Base-by-base conservation (phyloP, 2,329 filamentous ascomycete species). In the Colletotrichum neosansevieriae region DNA sequence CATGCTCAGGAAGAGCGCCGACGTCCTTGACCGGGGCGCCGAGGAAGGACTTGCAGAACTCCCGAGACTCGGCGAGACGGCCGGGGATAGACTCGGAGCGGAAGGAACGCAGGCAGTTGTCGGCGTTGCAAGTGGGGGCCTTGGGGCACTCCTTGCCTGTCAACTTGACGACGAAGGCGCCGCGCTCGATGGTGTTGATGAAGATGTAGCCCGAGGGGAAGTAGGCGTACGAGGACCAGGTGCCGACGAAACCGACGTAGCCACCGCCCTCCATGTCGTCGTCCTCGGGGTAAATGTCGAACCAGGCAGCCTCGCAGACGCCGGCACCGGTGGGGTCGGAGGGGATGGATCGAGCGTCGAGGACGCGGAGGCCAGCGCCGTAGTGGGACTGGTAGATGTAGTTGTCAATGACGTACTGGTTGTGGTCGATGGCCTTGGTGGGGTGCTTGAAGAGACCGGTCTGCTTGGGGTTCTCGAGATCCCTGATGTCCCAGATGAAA, bases 131-230 rank as follows among this genome's bases (percentile, higher is more conserved):
- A 21, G 68, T 61, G 32, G 59, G 69, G n/a, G 63, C 49, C 57
- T 69, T 69, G 45, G 71, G 64, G 57, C 63, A 71, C 13, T 71
- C 65, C 64, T 61, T 56, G 49, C 61, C 50, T 24, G 66, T 73
- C 69, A 73, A 71, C 77, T 84, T 86, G 11, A 86, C 77, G 7
- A 83, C 79, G 56, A 82, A 86, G 5, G 80, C 79, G 58, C 85
- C 85, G 6, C 84, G 76, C 75, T 86, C 84, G 64, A 86, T 86
- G 3, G 80, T 84, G 75, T 86, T 86, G 70, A 87, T 74, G 7
- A 86, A 79, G 63, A 86, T 80, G 71, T 81, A 82, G 2, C 84
- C 85, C 1, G 79, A 82, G 71, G 80, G 80, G 74, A 86, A 86
- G 70, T 75, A 81, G 1, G 82, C 82, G 68, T 84, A 86, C 57